Evolutionary conservation across 768 basidiomycete genomes (phyloP), one percentile per base, ranked within the genome.

Genomic region (Royoungia palumana): DNA sequence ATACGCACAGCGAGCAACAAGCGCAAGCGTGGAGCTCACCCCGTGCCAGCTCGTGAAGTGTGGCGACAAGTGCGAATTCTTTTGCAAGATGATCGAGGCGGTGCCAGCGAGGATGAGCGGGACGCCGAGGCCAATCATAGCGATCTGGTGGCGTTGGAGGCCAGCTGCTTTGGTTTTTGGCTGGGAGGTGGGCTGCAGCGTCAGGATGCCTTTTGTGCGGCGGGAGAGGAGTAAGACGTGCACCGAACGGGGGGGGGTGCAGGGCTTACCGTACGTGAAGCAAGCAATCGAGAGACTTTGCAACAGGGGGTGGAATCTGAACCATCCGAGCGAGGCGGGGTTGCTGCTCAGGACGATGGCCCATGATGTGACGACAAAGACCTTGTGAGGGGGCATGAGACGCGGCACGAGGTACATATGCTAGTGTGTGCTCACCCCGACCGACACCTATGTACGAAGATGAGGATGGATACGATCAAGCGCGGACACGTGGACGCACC

Each of bases 31-130:
- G 5, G 9, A 5, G 59, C 81, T 57, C 63, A 89, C 87, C 4
- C 79, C 82, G 67, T 93, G 91, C 87, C 85, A 88, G 9, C 81
- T 78, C 5, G 74, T 76, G 51, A 88, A 85, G 60, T 92, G 90
- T 5, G 70, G 50, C 2, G 73, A 73, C 6, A 56, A 67, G 44
- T 77, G 69, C 0, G 74, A 47, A 36, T 64, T 66, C 62, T 94
- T 94, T 60, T 84, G 82, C 47, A 75, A 76, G 44, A 75, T 69
- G 40, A 93, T 77, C 1, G 83, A 75, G n/a, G 72, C 63, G 1
- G 80, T 77, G 2, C 89, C 90, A 9, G 82, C 39, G 7, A 78
- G 35, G 49, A 91, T 74, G 13, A 74, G 58, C 1, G 85, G 83
- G 30, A 85, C 66, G 3, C 80, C 86, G 17, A 79, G 32, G 10